Percentiles rank a stretch among this genome's conserved stretches.
These are phyloP conservation scores for Volvariella volvacea DNA, from an alignment of 1,284 basidiomycete genomes.

Conservation along the genomic window DNA sequence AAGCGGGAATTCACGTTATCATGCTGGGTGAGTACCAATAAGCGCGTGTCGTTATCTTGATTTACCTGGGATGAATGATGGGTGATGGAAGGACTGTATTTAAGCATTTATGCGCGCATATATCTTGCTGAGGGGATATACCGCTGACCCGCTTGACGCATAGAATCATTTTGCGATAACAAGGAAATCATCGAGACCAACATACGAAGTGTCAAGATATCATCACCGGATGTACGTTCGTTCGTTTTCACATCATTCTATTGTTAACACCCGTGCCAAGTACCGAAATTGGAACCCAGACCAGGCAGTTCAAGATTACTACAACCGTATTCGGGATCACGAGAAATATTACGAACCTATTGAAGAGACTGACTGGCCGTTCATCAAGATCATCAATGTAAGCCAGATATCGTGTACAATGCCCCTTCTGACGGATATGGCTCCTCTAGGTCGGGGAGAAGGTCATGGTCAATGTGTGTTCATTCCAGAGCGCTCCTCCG, in stretches of 20 bases:
- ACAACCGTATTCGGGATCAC: conserved; percentile 81
- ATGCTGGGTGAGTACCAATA: conserved; percentile 65
- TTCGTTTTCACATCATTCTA: too few species aligned
- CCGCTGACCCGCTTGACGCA: too few species aligned
- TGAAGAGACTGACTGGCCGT: conserved; percentile 81
- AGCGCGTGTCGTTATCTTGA: neutral
- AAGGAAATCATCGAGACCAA: conserved; percentile 92
- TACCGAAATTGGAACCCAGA: conserved; percentile 93
- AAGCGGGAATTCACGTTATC: conserved; percentile 84
- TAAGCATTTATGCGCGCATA: too few species aligned
- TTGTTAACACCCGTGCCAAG: too few species aligned
- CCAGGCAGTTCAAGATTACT: conserved; percentile 88
- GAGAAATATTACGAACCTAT: conserved; percentile 88
- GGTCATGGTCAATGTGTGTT: conserved; percentile 77
- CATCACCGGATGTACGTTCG: conserved; percentile 83
- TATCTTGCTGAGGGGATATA: too few species aligned
- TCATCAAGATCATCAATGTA: conserved; percentile 94
- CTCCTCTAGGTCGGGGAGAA: conserved; percentile 76
- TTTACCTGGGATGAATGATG: neutral
- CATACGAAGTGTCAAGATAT: conserved; percentile 95
- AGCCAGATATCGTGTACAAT: conserved; percentile 13
- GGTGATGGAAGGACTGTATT: too few species aligned
- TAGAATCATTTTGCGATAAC: conserved; percentile 84
- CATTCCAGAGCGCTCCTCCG: neutral
- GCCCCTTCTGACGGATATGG: neutral